Conservation (phyloP, 1,284 basidiomycete genomes). For the Schizophyllum amplum region DNA sequence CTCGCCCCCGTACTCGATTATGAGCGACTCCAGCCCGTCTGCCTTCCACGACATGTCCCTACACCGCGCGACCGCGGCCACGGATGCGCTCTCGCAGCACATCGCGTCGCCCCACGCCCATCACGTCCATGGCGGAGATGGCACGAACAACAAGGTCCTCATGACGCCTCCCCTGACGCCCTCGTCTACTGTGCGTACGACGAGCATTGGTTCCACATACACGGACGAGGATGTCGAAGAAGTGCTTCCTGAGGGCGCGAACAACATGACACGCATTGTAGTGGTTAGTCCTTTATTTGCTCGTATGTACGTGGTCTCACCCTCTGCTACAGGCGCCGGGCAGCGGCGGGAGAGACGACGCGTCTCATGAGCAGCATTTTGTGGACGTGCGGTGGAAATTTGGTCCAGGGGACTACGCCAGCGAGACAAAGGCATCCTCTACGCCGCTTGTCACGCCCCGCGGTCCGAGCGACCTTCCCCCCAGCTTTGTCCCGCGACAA, state of each 20-base stretch:
- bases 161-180: constrained; percentile 53
- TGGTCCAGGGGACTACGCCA: neutral
- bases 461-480: neutral
- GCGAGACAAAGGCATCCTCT: neutral
- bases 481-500: neutral
- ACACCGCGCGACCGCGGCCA: neutral
- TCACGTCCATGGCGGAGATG: neutral
- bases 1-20: neutral
- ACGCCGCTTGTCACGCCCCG: neutral
- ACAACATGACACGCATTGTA: neutral
- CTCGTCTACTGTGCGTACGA: constrained; percentile 35
- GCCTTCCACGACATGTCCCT: neutral
- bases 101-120: neutral
- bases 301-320: neutral
- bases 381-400: neutral
- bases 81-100: neutral
- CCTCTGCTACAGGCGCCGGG: neutral
- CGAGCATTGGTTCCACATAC: constrained; percentile 22
- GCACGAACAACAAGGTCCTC: constrained; percentile 12
- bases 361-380: neutral
- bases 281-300: neutral
- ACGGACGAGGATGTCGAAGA: neutral
- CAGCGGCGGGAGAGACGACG: neutral
- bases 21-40: neutral
- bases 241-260: neutral